These are phyloP conservation scores for Harringtonia lauricola DNA, from an alignment of 2,329 filamentous ascomycete species.

Conservation along the genomic window DNA sequence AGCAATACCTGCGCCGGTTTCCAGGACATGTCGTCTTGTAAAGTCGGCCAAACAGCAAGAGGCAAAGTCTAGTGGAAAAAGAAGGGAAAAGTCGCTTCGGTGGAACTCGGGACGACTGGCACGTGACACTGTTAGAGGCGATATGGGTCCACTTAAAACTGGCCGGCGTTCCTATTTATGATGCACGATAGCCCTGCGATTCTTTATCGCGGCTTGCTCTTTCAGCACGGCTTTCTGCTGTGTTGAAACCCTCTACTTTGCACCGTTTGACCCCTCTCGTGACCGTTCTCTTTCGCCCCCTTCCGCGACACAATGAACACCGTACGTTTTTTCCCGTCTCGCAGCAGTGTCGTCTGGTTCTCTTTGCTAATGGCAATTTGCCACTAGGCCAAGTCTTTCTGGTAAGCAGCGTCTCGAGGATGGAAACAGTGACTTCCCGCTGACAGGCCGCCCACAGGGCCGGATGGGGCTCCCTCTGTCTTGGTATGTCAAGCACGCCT, in stretches of 20 bases:
- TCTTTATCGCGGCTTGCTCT: too few relatives aligned
- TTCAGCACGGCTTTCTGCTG: too few relatives aligned
- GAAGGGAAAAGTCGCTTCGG: too few relatives aligned
- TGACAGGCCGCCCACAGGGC: too few relatives aligned
- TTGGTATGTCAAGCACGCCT: slow-evolving; percentile 43
- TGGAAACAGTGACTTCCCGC: too few relatives aligned
- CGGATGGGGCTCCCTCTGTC: slow-evolving; percentile 83
- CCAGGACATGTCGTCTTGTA: too few relatives aligned
- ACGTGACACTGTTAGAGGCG: background rate
- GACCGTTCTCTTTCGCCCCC: background rate
- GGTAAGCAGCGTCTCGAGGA: slow-evolving; percentile 27
- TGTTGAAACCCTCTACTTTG: too few relatives aligned
- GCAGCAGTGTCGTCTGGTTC: background rate
- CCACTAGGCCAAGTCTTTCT: slow-evolving; percentile 56
- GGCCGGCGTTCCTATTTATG: too few relatives aligned
- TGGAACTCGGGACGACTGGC: background rate
- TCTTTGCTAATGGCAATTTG: background rate
- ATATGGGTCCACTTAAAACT: background rate
- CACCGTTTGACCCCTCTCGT: background rate
- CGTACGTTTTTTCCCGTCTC: background rate
- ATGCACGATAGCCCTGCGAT: too few relatives aligned
- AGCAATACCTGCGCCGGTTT: too few relatives aligned
- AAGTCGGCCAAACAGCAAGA: too few relatives aligned
- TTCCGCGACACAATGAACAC: slow-evolving; percentile 9
- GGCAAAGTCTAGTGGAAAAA: too few relatives aligned